These are phyloP conservation scores for Plasmodium adleri DNA, from an alignment of 169 alveolate genomes.

Conservation along the genomic window DNA sequence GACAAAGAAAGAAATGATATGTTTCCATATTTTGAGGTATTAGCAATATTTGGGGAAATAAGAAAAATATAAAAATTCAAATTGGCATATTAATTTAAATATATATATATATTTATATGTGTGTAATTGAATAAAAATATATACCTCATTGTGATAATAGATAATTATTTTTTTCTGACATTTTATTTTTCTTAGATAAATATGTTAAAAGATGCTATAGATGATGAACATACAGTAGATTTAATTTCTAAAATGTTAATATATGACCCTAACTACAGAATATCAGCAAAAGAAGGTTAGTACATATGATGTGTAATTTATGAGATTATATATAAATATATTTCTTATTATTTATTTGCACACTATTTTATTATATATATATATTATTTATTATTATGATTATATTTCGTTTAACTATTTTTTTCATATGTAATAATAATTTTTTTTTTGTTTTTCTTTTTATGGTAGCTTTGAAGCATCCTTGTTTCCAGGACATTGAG, in stretches of 20 bases:
- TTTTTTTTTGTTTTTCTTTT: constrained; percentile 8
- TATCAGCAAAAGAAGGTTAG: constrained; percentile 76
- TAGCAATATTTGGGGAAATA: neutral
- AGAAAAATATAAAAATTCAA: neutral
- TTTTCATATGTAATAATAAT: neutral
- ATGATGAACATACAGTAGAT: constrained; percentile 41
- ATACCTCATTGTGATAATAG: no score
- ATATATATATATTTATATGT: neutral
- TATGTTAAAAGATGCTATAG: constrained; percentile 22
- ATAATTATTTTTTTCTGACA: no score
- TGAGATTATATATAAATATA: neutral
- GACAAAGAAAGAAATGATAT: constrained; percentile 31
- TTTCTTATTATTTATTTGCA: neutral
- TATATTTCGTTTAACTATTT: neutral
- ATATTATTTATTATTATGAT: neutral
- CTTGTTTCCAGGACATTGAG: constrained; percentile 51
- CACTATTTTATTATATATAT: neutral
- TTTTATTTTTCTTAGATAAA: constrained; percentile 29
- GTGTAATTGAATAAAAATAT: neutral
- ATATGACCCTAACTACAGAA: constrained; percentile 62
- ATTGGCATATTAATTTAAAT: neutral
- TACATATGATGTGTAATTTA: neutral
- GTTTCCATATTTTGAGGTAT: constrained; percentile 75
- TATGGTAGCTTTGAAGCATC: constrained; percentile 50
- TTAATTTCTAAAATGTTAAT: constrained; percentile 64